A percentile compares a stretch with the other conserved stretches of the same genome.
phyloP scores from a whole-genome alignment of 2,329 filamentous ascomycete genomes.

The Acephala macrosclerotiorum region DNA sequence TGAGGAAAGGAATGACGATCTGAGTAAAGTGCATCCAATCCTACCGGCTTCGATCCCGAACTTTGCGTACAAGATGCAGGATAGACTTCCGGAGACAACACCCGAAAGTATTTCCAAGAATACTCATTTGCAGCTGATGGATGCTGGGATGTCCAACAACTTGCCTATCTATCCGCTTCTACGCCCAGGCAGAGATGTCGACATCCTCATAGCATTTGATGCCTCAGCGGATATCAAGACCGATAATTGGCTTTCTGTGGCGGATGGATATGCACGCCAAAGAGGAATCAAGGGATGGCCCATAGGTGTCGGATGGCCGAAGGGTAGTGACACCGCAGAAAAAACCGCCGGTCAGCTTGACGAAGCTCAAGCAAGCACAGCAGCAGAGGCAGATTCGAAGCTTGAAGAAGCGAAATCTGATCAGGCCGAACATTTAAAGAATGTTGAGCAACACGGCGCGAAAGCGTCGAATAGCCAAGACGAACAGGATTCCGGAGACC shows the following conservation, averaged over 20 bases:
- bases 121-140: constrained; percentile 85
- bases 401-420: constrained; percentile 65
- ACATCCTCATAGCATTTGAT: constrained; percentile 92
- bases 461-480: constrained; percentile 28
- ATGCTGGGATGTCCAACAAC: constrained; percentile 99
- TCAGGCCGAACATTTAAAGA: constrained; percentile 48
- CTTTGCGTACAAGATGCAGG: constrained; percentile 83
- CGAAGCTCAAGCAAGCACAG: constrained; percentile 65
- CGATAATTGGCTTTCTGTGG: constrained; percentile 95
- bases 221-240: constrained; percentile 88
- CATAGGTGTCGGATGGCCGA: constrained; percentile 92
- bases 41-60: constrained; percentile 92
- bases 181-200: constrained; percentile 85
- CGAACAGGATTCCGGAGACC: constrained; percentile 60
- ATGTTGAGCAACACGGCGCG: constrained; percentile 40
- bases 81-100: constrained; percentile 75
- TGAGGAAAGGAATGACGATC: constrained; percentile 80
- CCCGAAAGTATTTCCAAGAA: constrained; percentile 77
- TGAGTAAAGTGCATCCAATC: constrained; percentile 93
- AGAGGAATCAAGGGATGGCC: constrained; percentile 95
- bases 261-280: constrained; percentile 90
- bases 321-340: constrained; percentile 61
- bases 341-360: constrained; percentile 71
- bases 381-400: constrained; percentile 66
- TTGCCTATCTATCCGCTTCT: constrained; percentile 94